Percentiles rank a stretch among this genome's conserved stretches.
These are phyloP conservation scores for Talinum fruticosum DNA, from an alignment of 148 eudicot genomes.

Conservation along the genomic window DNA sequence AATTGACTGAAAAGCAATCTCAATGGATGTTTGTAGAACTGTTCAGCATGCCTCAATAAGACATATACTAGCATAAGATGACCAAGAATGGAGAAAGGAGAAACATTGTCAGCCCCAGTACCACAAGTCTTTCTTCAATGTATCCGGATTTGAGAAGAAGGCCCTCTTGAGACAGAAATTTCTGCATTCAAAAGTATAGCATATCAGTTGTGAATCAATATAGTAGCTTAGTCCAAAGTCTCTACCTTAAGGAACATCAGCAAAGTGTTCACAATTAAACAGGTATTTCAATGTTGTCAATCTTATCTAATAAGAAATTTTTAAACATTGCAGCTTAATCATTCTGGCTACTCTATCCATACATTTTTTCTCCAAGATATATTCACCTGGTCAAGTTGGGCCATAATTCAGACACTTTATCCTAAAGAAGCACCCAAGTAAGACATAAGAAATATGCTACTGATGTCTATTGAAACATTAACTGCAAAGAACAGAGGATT, in stretches of 20 bases:
- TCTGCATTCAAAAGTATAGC: constrained; percentile 48
- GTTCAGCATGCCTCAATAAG: constrained; percentile 94
- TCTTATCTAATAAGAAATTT: no score
- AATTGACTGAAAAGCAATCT: neutral
- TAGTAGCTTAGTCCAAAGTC: neutral
- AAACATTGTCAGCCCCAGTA: constrained; percentile 75
- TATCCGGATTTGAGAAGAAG: constrained; percentile 63
- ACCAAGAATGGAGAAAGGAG: constrained; percentile 89
- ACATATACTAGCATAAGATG: constrained; percentile 95
- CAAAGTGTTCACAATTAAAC: neutral
- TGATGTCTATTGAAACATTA: neutral
- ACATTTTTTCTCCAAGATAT: no score
- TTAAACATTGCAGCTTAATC: neutral
- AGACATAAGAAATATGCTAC: neutral
- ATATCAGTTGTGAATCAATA: constrained; percentile 8
- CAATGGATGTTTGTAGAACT: constrained; percentile 91
- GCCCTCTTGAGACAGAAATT: constrained; percentile 72
- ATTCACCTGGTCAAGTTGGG: no score
- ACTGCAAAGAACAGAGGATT: neutral
- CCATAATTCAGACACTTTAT: neutral
- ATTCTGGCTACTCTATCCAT: neutral
- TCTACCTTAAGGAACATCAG: neutral
- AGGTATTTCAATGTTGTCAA: neutral
- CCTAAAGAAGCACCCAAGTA: neutral
- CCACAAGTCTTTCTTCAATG: constrained; percentile 80